Evolutionary conservation across 257 asterid species (phyloP).

Genomic region (Gardenia jasminoides): DNA sequence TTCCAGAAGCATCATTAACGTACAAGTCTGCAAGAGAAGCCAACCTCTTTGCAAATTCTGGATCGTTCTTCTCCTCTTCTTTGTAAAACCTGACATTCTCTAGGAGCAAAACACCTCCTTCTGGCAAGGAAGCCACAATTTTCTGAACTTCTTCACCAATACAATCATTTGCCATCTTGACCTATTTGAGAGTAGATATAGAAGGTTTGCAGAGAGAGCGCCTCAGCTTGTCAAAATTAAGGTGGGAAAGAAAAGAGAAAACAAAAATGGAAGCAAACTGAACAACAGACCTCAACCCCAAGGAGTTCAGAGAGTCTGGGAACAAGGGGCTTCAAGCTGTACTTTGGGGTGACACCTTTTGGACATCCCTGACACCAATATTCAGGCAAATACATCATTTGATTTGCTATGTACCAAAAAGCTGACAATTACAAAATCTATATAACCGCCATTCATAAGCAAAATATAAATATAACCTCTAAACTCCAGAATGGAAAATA

Average conservation of each 20-base stretch:
- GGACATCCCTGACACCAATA: constrained; percentile 72
- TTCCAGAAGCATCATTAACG: constrained; percentile 85
- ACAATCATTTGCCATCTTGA: constrained; percentile 79
- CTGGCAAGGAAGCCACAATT: constrained; percentile 62
- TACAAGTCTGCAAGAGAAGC: constrained; percentile 53
- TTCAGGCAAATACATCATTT: background rate
- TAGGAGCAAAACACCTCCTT: constrained; percentile 73
- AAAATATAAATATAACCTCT: too few relatives aligned
- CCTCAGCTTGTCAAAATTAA: background rate
- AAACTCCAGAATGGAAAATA: too few relatives aligned
- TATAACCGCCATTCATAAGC: too few relatives aligned
- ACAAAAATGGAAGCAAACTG: background rate
- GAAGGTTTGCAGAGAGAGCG: background rate
- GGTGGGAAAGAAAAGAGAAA: background rate
- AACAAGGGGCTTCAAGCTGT: constrained; percentile 90
- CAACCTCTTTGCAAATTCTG: constrained; percentile 55
- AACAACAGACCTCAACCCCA: constrained; percentile 55
- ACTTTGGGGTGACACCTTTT: constrained; percentile 91
- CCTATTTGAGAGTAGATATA: constrained; percentile 34
- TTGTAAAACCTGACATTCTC: constrained; percentile 72
- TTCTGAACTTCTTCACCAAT: constrained; percentile 76
- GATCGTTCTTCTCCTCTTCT: constrained; percentile 60
- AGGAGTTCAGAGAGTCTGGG: constrained; percentile 80
- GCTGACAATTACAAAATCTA: too few relatives aligned
- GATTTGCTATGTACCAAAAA: background rate